These are phyloP conservation scores for Lichtheimia corymbifera DNA, from an alignment of 371 early-diverging fungal species.

Conservation along the genomic window DNA sequence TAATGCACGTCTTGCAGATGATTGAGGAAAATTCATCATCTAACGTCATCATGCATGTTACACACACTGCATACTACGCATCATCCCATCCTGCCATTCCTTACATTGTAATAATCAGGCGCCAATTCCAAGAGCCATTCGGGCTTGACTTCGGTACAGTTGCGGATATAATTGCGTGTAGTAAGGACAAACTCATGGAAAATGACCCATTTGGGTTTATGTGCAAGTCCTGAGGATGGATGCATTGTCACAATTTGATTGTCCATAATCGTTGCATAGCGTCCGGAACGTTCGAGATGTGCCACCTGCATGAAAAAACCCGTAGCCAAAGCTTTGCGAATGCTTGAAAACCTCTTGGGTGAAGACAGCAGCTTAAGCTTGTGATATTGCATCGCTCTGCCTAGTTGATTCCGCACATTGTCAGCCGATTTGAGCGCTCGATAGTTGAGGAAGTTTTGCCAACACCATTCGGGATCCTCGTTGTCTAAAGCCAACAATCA, in stretches of 20 bases:
- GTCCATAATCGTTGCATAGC: conserved; percentile 94
- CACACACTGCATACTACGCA: neutral
- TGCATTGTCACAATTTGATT: conserved; percentile 96
- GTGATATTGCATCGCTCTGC: conserved; percentile 78
- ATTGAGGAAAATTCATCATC: conserved; percentile 83
- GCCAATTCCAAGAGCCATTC: conserved; percentile 93
- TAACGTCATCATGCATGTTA: conserved; percentile 55
- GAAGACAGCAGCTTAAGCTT: conserved; percentile 73
- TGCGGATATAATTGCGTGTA: conserved; percentile 92
- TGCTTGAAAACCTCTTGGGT: conserved; percentile 72
- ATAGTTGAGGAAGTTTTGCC: conserved; percentile 85
- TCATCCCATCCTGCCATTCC: neutral
- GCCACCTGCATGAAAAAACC: conserved; percentile 99
- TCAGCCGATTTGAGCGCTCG: conserved; percentile 90
- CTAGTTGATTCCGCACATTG: conserved; percentile 87
- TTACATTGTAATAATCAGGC: conserved; percentile 68
- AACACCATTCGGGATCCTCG: conserved; percentile 88
- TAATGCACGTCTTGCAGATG: conserved; percentile 84
- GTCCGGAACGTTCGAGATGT: conserved; percentile 84
- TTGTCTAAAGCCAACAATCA: conserved; percentile 20
- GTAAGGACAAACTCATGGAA: conserved; percentile 98
- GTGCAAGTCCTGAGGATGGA: conserved; percentile 84
- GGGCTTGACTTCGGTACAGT: conserved; percentile 83
- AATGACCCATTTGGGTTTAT: conserved; percentile 96
- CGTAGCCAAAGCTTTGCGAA: conserved; percentile 80